These are phyloP conservation scores for Saccharomyces mikatae DNA, from an alignment of 805 yeast species.

Conservation along the genomic window DNA sequence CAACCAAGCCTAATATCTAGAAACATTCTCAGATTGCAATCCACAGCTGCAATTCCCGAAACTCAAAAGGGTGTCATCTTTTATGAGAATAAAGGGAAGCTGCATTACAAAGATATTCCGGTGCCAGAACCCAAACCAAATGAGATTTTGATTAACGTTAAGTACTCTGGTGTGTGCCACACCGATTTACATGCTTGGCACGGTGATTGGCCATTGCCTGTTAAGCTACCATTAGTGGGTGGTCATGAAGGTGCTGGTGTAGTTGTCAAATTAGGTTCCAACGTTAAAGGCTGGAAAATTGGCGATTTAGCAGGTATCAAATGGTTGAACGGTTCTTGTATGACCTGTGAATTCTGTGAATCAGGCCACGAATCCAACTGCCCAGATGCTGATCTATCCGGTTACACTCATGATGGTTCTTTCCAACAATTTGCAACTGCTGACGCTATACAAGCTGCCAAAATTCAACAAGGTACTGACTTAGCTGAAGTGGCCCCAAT, in stretches of 20 bases:
- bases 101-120: conserved; percentile 44
- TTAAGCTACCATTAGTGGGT: conserved; percentile 54
- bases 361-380: conserved; percentile 47
- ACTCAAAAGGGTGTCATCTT: conserved; percentile 48
- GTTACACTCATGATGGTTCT: conserved; percentile 58
- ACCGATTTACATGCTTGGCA: conserved; percentile 63
- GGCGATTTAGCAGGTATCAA: conserved; percentile 59
- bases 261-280: conserved; percentile 51
- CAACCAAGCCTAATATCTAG: not conserved
- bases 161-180: conserved; percentile 61
- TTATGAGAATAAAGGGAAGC: conserved; percentile 41
- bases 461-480: conserved; percentile 62
- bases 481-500: conserved; percentile 62
- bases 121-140: conserved; percentile 52
- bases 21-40: conserved; percentile 16
- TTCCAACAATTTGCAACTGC: conserved; percentile 87
- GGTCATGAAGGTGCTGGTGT: conserved; percentile 67
- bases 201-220: conserved; percentile 56
- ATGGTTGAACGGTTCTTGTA: conserved; percentile 59
- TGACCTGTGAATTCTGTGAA: conserved; percentile 52
- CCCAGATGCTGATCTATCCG: conserved; percentile 42
- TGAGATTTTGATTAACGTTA: conserved; percentile 49
- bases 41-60: conserved; percentile 33
- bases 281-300: conserved; percentile 46
- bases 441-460: conserved; percentile 80